Evolutionary conservation across 1,284 basidiomycete species (phyloP), one percentile per base, ranked within the genome.

Genomic region (Tilletiaria anomala): DNA sequence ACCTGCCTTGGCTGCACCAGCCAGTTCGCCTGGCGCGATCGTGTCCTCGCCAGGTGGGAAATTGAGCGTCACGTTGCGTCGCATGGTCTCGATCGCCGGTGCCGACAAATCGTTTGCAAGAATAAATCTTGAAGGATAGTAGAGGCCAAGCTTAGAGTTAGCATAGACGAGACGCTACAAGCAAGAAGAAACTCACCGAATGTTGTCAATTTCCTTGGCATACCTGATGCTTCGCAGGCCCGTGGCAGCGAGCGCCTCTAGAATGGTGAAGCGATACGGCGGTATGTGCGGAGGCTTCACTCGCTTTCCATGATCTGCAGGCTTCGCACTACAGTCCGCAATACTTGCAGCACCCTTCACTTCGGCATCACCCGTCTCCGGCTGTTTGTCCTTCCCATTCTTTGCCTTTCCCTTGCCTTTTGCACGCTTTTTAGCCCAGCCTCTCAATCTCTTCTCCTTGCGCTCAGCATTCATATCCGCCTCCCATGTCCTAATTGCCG

Each of bases 201-300:
- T 76, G 29, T 83, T 74, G 1, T 91, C 88, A 8, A 99, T 89
- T 70, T 99, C 91, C 58, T 94, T 89, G 0, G 91, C 91, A 65
- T 97, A 97, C 22, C 91, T 83, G 50, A 99, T 96, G 3, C 88
- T 83, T 10, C 91, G 80, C 18, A 99, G 74, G 18, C 91, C 91
- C 0, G 93, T 97, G 0, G 91, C 91, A 14, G 86, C 88, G 15
- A 99, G 77, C 0, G 89, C 87, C 69, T 99, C 91, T n/a, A 99
- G 73, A 11, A 93, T 74, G 6, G 79, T 79, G 58, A 89, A 79
- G 50, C 77, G 79, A 53, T 79, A 74, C 0, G 78, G 73, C 23
- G n/a, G n/a, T n/a, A n/a, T n/a, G n/a, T n/a, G n/a, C n/a, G n/a
- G n/a, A n/a, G n/a, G n/a, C n/a, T n/a, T n/a, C n/a, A n/a, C n/a